Evolutionary conservation across 2,329 filamentous ascomycete species (phyloP).

Genomic region (Shiraia sp.): DNA sequence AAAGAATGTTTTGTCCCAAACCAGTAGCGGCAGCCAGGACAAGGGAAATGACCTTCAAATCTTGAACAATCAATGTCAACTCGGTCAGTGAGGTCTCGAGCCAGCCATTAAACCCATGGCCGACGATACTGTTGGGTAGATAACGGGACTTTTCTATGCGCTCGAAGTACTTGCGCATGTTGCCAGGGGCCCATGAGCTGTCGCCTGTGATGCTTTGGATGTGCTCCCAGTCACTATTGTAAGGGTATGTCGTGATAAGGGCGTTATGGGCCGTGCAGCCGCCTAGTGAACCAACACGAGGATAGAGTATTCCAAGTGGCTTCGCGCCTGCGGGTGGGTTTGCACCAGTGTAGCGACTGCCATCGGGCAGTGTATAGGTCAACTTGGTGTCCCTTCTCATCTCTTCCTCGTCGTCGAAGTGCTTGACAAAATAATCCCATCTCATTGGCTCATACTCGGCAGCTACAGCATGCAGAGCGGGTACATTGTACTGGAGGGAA

Average conservation of each 20-base stretch:
- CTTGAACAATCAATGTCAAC: conserved; percentile 54
- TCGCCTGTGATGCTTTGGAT: conserved; percentile 64
- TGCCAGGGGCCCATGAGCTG: conserved; percentile 59
- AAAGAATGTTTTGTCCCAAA: conserved; percentile 47
- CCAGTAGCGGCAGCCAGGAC: conserved; percentile 56
- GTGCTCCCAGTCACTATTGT: conserved; percentile 61
- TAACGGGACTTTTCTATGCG: conserved; percentile 59
- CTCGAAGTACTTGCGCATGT: conserved; percentile 62
- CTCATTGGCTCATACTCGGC: conserved; percentile 58
- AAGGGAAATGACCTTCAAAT: conserved; percentile 58
- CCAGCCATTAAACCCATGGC: conserved; percentile 63
- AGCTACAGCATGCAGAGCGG: conserved; percentile 56
- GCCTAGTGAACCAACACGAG: conserved; percentile 58
- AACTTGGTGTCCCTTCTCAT: conserved; percentile 60
- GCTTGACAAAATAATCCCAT: conserved; percentile 66
- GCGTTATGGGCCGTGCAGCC: conserved; percentile 65
- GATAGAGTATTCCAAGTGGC: conserved; percentile 59
- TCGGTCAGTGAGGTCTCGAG: conserved; percentile 56
- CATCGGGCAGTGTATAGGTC: conserved; percentile 44
- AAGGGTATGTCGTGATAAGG: conserved; percentile 60
- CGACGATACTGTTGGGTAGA: conserved; percentile 46
- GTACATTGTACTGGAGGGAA: conserved; percentile 53
- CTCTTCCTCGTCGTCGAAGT: conserved; percentile 57
- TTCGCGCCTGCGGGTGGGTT: conserved; percentile 56
- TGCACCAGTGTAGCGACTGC: conserved; percentile 54